Evolutionary conservation across 352 stramenopile genomes (phyloP), one percentile per base, ranked within the genome.

Genomic region (Phytophthora aleatoria): DNA sequence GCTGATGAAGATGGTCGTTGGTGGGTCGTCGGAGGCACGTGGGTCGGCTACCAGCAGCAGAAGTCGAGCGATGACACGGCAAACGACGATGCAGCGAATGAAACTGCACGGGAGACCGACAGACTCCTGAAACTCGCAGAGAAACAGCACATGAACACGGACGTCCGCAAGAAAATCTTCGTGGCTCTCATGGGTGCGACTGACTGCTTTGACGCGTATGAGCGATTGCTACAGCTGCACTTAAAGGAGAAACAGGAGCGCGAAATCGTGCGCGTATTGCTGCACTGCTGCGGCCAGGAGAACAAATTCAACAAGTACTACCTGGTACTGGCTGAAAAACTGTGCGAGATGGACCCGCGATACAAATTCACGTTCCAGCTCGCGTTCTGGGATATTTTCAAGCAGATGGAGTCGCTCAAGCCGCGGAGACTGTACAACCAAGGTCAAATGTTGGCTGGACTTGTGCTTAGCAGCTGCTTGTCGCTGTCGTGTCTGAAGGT

Each of bases 91-190:
- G 57, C 41, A 16, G 33, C n/a, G 8, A 51, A 47, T 30, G 45
- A 76, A 3, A 47, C 42, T 36, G 57, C 59, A 33, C 69, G 71
- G 42, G 69, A 82, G 69, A 81, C 77, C 11, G 96, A 76, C 61
- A 82, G 70, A 36, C 71, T 99, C 10, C 51, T 98, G 12, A 79
- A 94, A 44, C 77, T 99, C 26, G 97, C 97, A 33, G 85, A 95
- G 24, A 98, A 98, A 71, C 94, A 98, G 73, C 92, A 95, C 61
- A 99, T 99, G 96, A 99, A 99, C 68, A 99, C 96, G 28, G 84
- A 99, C 62, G 78, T 97, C 27, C 92, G 96, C 43, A 89, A 96
- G 60, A 87, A 95, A 38, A 98, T 99, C 54, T 99, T 99, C 69
- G 97, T 97, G 53, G 97, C 97, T 28, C 94, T 99, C 65, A 99